Conservation (phyloP, 2,329 filamentous ascomycete species). For the Colletotrichum eleusines region DNA sequence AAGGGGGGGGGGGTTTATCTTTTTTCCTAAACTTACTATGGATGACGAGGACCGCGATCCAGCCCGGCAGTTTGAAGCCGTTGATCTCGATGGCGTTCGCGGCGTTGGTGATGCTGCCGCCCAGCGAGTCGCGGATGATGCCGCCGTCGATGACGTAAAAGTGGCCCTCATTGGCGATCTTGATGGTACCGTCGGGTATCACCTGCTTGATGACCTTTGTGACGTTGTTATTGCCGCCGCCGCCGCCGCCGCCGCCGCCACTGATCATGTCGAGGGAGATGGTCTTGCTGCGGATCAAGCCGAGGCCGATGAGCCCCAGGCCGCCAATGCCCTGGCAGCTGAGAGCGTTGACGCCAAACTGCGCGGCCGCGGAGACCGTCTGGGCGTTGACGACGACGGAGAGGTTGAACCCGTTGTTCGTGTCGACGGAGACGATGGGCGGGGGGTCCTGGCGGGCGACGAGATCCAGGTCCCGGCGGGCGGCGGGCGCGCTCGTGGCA, state of each 20-base stretch:
- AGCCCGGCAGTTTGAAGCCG: constrained; percentile 39
- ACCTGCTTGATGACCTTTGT: constrained; percentile 43
- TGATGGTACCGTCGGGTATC: constrained; percentile 46
- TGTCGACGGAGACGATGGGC: constrained; percentile 36
- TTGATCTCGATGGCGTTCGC: constrained; percentile 44
- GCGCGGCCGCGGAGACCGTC: constrained; percentile 47
- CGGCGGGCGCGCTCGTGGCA: neutral
- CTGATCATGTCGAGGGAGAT: constrained; percentile 37
- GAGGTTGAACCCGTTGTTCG: constrained; percentile 44
- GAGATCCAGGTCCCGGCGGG: constrained; percentile 21
- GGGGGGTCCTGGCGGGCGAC: constrained; percentile 31
- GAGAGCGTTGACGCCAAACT: constrained; percentile 48
- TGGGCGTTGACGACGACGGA: constrained; percentile 47
- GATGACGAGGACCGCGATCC: constrained; percentile 44
- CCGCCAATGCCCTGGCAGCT: constrained; percentile 52
- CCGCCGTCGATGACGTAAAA: constrained; percentile 47
- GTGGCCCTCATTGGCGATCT: constrained; percentile 46
- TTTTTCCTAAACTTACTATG: constrained; percentile 45
- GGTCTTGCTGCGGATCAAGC: constrained; percentile 46
- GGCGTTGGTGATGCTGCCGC: constrained; percentile 36
- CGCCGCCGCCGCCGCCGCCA: neutral
- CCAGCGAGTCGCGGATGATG: constrained; percentile 43
- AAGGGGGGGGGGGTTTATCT: neutral
- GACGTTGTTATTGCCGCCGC: constrained; percentile 35
- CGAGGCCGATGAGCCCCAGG: constrained; percentile 45